Evolutionary conservation across 805 yeast genomes (phyloP).

Genomic region (Suhomyces canberraensis): DNA sequence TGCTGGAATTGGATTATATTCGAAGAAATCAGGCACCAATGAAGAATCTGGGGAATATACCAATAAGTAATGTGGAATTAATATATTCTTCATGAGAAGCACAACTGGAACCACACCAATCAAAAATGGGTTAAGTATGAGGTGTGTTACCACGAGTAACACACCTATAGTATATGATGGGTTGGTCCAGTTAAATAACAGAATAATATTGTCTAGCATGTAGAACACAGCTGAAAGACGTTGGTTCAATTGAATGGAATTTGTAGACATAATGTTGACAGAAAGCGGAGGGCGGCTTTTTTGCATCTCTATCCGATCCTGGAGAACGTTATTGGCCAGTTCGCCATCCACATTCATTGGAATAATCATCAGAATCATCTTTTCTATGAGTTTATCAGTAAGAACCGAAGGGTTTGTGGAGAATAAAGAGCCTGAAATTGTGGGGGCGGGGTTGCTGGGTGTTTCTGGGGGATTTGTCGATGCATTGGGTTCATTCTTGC

Average conservation of each 20-base stretch:
- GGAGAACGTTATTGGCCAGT: slow-evolving; percentile 39
- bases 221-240: slow-evolving; percentile 62
- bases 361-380: slow-evolving; percentile 65
- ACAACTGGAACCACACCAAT: slow-evolving; percentile 53
- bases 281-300: slow-evolving; percentile 66
- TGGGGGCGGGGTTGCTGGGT: background rate
- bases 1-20: slow-evolving; percentile 33
- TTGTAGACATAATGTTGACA: slow-evolving; percentile 65
- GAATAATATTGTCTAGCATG: slow-evolving; percentile 52
- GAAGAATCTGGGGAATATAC: slow-evolving; percentile 61
- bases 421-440: background rate
- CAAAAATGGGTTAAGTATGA: slow-evolving; percentile 60
- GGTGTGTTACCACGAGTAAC: slow-evolving; percentile 46
- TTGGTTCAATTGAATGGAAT: slow-evolving; percentile 60
- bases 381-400: slow-evolving; percentile 71
- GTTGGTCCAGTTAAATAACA: slow-evolving; percentile 60
- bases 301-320: slow-evolving; percentile 57
- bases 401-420: slow-evolving; percentile 18
- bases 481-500: slow-evolving; percentile 16
- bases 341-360: slow-evolving; percentile 52
- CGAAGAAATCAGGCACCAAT: slow-evolving; percentile 15
- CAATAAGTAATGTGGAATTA: slow-evolving; percentile 65
- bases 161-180: slow-evolving; percentile 61
- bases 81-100: slow-evolving; percentile 48
- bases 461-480: slow-evolving; percentile 12